Base-by-base conservation (phyloP, 768 basidiomycete species). In the Hypsizygus marmoreus region DNA sequence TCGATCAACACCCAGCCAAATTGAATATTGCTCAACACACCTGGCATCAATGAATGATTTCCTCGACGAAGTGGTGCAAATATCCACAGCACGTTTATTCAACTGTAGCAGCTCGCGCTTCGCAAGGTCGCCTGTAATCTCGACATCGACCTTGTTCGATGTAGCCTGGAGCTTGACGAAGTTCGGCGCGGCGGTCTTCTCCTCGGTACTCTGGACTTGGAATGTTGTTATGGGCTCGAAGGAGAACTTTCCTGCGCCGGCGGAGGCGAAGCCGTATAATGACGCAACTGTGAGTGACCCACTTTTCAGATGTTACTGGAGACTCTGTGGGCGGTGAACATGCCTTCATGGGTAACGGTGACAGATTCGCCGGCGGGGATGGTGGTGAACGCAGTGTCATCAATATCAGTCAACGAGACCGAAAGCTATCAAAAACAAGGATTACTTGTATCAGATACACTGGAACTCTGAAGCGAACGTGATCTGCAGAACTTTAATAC, bases 231-330 rank as follows among this genome's bases (percentile, higher is more conserved):
- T 53, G 13, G 74, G 74, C 28, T 58, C 60, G 53, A 77, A 73
- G 22, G 62, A 59, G 63, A 66, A 76, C 11, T 58, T 60, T 6
- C 74, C 74, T 9, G 66, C 51, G 32, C 74, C 74, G 38, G 59
- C 61, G 20, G 66, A 49, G 9, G 66, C 62, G 49, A 77, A 76
- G 59, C 75, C 67, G 59, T 61, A 76, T 29, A 77, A 61, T 2
- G 69, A 50, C 13, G 68, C 67, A 39, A 76, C 72, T 74, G 43
- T 12, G 9, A 23, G 26, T 2, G 20, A 10, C 35, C 22, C 44
- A n/a, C n/a, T n/a, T n/a, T n/a, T 45, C 2, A 40, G 17, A 32
- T 37, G 22, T 43, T 20, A 20, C 14, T 5, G 31, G 16, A 14
- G 17, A 19, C 5, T 8, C 22, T 28, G 23, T n/a, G 22, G 49